Evolutionary conservation across 2,329 filamentous ascomycete genomes (phyloP), one percentile per base, ranked within the genome.

Genomic region (Ceratocystis smalleyi): DNA sequence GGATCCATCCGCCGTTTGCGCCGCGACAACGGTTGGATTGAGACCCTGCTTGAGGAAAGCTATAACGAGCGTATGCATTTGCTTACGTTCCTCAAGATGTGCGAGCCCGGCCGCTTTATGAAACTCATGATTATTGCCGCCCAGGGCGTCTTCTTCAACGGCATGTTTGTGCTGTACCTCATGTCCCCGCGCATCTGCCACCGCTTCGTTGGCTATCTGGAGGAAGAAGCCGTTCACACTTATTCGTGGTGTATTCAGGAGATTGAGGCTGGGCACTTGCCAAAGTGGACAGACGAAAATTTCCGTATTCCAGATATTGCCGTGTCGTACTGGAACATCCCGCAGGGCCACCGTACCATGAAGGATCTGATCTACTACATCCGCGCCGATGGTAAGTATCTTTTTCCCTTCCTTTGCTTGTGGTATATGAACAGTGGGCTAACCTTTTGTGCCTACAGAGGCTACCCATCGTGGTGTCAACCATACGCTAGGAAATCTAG

Each of bases 111-210:
- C 15, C 84, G 82, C 78, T 94, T 96, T 78, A 95, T 96, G 91
- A 87, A 89, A 68, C 74, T 90, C 65, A 89, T 96, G 84, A 90
- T 97, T 64, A 82, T 97, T 47, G 90, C 86, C 10, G 91, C 92
- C 0, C 92, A 97, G 74, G 94, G 92, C 47, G 89, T 97, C 70
- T 97, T 95, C 79, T 96, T 95, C 82, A 99, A 99, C 76, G 82
- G 84, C 68, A 83, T 97, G 73, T 97, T 99, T 79, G 67, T 96
- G 67, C 81, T 87, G 59, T 97, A 97, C 75, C 84, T 99, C 43
- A 71, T 96, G 67, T 90, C 87, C 1, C 92, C 94, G 5, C 84
- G 86, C 67, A 92, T 89, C 68, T 92, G 89, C 71, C 94, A 99
- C 74, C 87, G 94, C 55, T 97, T 99, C 74, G 91, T 97, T 63